A percentile compares a stretch with the other conserved stretches of the same genome.
Conservation (phyloP, 257 asterid genomes). For the Primulina huaijiensis region DNA sequence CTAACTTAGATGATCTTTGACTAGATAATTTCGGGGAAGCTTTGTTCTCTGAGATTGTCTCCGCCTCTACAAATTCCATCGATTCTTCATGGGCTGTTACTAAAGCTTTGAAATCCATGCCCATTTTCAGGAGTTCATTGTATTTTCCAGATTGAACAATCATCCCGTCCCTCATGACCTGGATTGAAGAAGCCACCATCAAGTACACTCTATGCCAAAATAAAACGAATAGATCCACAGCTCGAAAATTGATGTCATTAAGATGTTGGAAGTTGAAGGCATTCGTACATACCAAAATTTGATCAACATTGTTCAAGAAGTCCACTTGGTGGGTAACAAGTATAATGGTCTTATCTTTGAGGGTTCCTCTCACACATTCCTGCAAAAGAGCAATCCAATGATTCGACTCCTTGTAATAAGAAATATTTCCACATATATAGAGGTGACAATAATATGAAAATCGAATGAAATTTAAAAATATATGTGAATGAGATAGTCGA, state of each 20-base stretch:
- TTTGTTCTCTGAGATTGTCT: neutral
- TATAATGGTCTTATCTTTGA: conserved; percentile 55
- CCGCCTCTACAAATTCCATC: conserved; percentile 51
- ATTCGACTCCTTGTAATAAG: no score
- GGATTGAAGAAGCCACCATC: neutral
- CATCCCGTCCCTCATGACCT: conserved; percentile 71
- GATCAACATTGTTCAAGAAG: conserved; percentile 70
- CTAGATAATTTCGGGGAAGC: neutral
- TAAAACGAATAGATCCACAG: no score
- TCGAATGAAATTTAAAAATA: neutral
- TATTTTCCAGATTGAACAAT: conserved; percentile 73
- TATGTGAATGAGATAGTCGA: neutral
- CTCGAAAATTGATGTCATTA: neutral
- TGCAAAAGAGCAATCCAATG: conserved; percentile 21
- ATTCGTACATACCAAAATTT: conserved; percentile 40
- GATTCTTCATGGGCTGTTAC: conserved; percentile 72
- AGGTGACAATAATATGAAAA: neutral
- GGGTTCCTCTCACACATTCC: conserved; percentile 65
- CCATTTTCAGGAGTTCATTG: conserved; percentile 38
- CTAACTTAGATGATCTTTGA: conserved; percentile 15
- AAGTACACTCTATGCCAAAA: no score
- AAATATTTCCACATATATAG: no score
- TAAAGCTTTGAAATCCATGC: conserved; percentile 54
- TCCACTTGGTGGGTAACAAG: conserved; percentile 81
- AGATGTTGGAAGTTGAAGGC: neutral